A percentile compares a stretch with the other conserved stretches of the same genome.
Conservation (phyloP, 2,329 filamentous ascomycete species). For the Ceratocystis cacaofunesta region DNA sequence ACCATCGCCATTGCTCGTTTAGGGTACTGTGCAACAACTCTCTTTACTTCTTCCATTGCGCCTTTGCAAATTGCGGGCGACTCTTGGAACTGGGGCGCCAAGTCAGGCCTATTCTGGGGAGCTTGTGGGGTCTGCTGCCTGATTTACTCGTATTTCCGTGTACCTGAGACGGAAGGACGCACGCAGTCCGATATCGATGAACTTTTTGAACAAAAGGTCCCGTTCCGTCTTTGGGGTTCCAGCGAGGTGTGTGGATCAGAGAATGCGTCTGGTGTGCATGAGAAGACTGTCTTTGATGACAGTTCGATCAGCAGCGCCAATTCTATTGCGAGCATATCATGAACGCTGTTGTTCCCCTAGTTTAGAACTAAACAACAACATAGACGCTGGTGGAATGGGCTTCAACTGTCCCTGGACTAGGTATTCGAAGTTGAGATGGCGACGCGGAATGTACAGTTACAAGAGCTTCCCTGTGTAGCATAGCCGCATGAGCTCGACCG, state of each 20-base stretch:
- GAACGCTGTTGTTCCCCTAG: neutral
- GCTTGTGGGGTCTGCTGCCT: conserved; percentile 28
- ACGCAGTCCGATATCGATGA: conserved; percentile 23
- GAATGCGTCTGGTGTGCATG: neutral
- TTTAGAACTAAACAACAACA: neutral
- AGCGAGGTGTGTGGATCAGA: neutral
- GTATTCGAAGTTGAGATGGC: neutral
- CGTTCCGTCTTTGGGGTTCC: conserved; percentile 10
- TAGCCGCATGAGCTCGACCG: neutral
- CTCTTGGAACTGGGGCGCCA: conserved; percentile 26
- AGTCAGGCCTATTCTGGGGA: conserved; percentile 27
- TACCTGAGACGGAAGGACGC: conserved; percentile 26
- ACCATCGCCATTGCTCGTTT: conserved; percentile 23
- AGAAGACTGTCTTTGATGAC: conserved; percentile 3
- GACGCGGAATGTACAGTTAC: neutral
- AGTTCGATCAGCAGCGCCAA: conserved; percentile 6
- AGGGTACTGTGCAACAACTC: conserved; percentile 21
- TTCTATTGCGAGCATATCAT: neutral
- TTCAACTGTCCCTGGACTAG: neutral
- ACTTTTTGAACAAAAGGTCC: conserved; percentile 21
- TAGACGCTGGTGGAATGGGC: neutral
- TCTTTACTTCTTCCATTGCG: conserved; percentile 20
- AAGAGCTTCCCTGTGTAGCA: neutral
- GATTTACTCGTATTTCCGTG: conserved; percentile 31
- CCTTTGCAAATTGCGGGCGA: conserved; percentile 23